Conservation (phyloP, 805 yeast genomes). For the Kazachstania kunashirensis region DNA sequence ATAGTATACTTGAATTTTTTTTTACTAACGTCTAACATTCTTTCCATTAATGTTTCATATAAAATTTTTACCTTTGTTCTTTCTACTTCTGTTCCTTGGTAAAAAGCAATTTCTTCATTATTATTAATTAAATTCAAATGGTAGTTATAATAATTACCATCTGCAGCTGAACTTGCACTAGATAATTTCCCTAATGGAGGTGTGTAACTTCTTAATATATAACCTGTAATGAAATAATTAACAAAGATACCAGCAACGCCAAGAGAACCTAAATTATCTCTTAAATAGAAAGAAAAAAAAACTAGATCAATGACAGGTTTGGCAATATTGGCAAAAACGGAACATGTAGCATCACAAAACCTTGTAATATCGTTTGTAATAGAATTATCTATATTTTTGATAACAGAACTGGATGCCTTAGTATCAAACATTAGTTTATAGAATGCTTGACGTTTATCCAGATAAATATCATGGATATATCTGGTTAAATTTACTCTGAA, state of each 20-base stretch:
- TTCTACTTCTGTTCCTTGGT: constrained; percentile 79
- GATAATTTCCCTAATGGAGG: constrained; percentile 80
- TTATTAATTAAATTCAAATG: constrained; percentile 79
- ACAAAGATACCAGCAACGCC: constrained; percentile 75
- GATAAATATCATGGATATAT: constrained; percentile 81
- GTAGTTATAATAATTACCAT: constrained; percentile 81
- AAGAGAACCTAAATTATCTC: constrained; percentile 79
- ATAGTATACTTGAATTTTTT: constrained; percentile 59
- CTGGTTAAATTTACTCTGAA: constrained; percentile 78
- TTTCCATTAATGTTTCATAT: constrained; percentile 48
- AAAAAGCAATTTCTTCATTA: constrained; percentile 89
- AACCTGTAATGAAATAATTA: constrained; percentile 75
- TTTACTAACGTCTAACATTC: constrained; percentile 44
- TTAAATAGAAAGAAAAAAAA: constrained; percentile 71
- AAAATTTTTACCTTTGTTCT: constrained; percentile 51
- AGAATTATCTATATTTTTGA: constrained; percentile 67
- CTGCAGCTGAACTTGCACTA: constrained; percentile 63
- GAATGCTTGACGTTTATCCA: constrained; percentile 72
- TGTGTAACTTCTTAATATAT: constrained; percentile 57
- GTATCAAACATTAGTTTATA: constrained; percentile 66
- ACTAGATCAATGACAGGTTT: constrained; percentile 83
- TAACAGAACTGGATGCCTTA: constrained; percentile 31
- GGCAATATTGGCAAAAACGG: constrained; percentile 80
- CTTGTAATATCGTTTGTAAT: constrained; percentile 76
- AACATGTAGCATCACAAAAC: constrained; percentile 72